Evolutionary conservation across 2,329 filamentous ascomycete species (phyloP).

Genomic region (Huntiella decipiens): DNA sequence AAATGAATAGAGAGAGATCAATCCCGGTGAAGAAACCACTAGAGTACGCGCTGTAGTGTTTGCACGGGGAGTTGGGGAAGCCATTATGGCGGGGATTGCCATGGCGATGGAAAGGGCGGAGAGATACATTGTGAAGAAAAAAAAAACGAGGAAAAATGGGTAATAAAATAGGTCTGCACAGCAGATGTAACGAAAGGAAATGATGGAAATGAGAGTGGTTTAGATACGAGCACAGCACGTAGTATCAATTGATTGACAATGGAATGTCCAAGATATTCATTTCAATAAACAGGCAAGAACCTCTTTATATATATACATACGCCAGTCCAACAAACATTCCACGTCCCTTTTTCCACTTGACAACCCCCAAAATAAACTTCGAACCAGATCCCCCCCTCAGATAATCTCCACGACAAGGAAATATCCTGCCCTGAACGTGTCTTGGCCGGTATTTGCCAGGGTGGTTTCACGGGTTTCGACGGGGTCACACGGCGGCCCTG

Average conservation of each 20-base stretch:
- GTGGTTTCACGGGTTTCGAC: no score
- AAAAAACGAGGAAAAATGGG: constrained; percentile 4
- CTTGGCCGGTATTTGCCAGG: no score
- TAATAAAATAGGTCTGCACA: neutral
- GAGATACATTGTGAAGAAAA: neutral
- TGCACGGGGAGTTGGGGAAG: constrained; percentile 20
- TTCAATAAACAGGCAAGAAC: neutral
- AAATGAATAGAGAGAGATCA: constrained; percentile 23
- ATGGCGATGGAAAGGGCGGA: neutral
- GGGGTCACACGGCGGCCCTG: no score
- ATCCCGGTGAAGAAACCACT: constrained; percentile 23
- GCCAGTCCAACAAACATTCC: no score
- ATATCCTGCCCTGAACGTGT: no score
- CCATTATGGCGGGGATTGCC: constrained; percentile 16
- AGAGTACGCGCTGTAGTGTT: constrained; percentile 16
- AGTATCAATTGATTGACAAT: neutral
- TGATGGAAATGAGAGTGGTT: neutral
- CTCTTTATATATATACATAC: neutral
- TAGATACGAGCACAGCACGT: neutral
- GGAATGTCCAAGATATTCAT: neutral
- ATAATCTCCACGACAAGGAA: no score
- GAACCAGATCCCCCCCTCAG: no score
- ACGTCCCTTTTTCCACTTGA: no score
- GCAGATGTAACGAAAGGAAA: neutral
- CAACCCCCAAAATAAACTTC: no score